Percentiles rank a stretch among this genome's conserved stretches.
Evolutionary conservation across 768 basidiomycete genomes (phyloP).

Genomic region (Boletus eberwhitei): DNA sequence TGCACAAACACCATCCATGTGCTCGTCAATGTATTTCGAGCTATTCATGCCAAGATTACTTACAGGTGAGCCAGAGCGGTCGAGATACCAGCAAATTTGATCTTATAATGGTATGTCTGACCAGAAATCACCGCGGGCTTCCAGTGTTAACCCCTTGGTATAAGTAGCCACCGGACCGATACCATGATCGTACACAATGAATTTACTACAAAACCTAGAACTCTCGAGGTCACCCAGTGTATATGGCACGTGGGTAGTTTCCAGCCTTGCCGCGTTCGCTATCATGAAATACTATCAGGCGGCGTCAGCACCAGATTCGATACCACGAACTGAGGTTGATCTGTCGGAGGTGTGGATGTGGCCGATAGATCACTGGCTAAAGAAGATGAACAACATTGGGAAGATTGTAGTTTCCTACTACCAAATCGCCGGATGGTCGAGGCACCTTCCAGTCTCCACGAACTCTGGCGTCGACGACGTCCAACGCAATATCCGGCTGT

Average conservation of each 20-base stretch:
- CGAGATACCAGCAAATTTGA: neutral
- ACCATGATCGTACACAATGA: neutral
- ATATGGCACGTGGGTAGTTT: neutral
- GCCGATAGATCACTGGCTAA: too few relatives aligned
- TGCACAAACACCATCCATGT: conserved; percentile 3
- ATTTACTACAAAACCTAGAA: too few relatives aligned
- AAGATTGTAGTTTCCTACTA: too few relatives aligned
- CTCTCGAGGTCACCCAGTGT: neutral
- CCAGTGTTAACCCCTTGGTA: too few relatives aligned
- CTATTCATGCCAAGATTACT: neutral
- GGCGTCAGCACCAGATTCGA: neutral
- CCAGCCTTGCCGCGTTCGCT: neutral
- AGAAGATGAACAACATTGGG: too few relatives aligned
- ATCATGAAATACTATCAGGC: neutral
- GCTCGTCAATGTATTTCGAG: neutral
- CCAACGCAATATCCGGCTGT: conserved; percentile 8
- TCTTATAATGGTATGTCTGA: neutral
- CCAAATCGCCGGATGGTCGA: too few relatives aligned
- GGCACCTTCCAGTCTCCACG: too few relatives aligned
- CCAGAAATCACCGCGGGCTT: too few relatives aligned
- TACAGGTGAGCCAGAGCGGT: neutral
- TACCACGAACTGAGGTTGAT: neutral
- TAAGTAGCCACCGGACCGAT: too few relatives aligned
- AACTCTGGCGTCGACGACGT: conserved; percentile 11
- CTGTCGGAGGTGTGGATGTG: neutral